Conservation (phyloP, 2,329 filamentous ascomycete genomes). For the Dothideomycetidae sp. region DNA sequence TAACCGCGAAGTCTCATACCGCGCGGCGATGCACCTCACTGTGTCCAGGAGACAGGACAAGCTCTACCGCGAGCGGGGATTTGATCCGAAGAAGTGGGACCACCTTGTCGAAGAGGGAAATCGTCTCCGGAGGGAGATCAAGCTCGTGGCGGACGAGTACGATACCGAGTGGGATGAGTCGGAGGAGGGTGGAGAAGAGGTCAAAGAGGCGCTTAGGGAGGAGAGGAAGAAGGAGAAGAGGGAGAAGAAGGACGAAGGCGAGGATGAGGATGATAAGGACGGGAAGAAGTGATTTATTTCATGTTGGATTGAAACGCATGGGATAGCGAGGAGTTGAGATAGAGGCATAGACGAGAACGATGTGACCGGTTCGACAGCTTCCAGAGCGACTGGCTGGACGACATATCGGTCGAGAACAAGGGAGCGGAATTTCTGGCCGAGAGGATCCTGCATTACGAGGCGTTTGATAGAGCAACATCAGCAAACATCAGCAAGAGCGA, state of each 20-base stretch:
- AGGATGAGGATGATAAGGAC: conserved; percentile 26
- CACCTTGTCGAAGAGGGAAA: conserved; percentile 67
- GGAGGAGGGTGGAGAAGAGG: conserved; percentile 41
- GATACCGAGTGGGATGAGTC: conserved; percentile 79
- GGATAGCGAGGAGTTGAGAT: conserved; percentile 5
- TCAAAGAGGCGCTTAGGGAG: conserved; percentile 38
- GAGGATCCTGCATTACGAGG: no score
- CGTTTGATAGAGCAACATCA: no score
- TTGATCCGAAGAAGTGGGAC: conserved; percentile 68
- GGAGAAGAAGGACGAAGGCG: conserved; percentile 21
- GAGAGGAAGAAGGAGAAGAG: conserved; percentile 27
- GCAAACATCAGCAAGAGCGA: no score
- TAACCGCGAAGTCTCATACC: conserved; percentile 77
- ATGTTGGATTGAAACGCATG: neutral
- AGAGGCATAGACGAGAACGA: no score
- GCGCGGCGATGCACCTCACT: conserved; percentile 74
- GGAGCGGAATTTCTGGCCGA: no score
- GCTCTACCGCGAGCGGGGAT: conserved; percentile 60
- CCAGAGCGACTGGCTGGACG: no score
- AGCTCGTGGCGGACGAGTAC: conserved; percentile 68
- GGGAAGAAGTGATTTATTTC: conserved; percentile 8
- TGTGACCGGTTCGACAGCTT: no score
- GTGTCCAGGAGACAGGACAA: conserved; percentile 63
- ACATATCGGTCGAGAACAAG: no score
- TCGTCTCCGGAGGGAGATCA: conserved; percentile 61